Evolutionary conservation across 306 rosid species (phyloP).

Genomic region (Corylus avellana): DNA sequence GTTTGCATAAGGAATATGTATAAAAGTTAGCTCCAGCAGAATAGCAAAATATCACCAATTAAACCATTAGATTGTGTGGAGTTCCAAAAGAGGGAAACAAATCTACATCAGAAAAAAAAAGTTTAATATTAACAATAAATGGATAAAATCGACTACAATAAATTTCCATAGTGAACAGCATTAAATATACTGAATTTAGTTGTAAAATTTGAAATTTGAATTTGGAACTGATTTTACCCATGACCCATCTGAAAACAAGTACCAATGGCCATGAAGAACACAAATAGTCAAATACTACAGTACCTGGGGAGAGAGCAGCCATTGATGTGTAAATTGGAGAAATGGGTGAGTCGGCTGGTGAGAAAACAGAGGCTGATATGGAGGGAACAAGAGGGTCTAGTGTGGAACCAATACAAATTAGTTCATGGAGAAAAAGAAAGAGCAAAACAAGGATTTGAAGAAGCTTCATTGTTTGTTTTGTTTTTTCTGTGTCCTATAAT

Average conservation of each 20-base stretch:
- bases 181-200: constrained; percentile 29
- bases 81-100: constrained; percentile 18
- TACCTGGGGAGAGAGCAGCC: constrained; percentile 70
- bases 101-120: not conserved
- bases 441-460: constrained; percentile 32
- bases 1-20: constrained; percentile 15
- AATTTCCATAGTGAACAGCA: constrained; percentile 15
- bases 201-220: constrained; percentile 43
- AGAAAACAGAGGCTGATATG: constrained; percentile 29
- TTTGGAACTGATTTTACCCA: constrained; percentile 28
- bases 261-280: constrained; percentile 13
- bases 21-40: constrained; percentile 16
- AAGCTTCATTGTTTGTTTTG: constrained; percentile 41
- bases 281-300: not conserved
- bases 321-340: constrained; percentile 52
- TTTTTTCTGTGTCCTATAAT: constrained; percentile 16
- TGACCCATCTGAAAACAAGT: constrained; percentile 25
- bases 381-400: constrained; percentile 39
- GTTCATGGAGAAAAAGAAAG: constrained; percentile 37
- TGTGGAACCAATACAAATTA: constrained; percentile 48
- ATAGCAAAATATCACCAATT: constrained; percentile 4
- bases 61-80: constrained; percentile 7
- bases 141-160: constrained; percentile 1
- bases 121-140: not conserved
- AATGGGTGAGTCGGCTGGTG: constrained; percentile 42